Percentiles rank a stretch among this genome's conserved stretches.
Conservation (phyloP, 192 early-diverging fungal species). For the Gryganskiella cystojenkinii region DNA sequence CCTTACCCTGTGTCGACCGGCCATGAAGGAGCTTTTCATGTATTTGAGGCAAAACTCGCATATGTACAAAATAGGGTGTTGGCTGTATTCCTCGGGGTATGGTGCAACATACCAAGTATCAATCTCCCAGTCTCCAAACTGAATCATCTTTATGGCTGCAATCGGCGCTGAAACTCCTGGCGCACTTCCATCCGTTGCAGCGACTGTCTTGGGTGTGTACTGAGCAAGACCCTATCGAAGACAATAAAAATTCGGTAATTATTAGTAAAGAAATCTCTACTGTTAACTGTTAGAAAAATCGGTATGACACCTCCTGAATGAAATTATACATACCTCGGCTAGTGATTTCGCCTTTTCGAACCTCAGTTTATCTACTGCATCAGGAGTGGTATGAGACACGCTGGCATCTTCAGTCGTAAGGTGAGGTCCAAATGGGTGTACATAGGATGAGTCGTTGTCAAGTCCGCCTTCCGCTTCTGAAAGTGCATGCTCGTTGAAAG, state of each 20-base stretch:
- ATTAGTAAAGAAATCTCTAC: background rate
- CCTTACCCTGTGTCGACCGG: conserved; percentile 78
- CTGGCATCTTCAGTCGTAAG: conserved; percentile 64
- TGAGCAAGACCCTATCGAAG: conserved; percentile 12
- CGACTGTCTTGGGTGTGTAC: background rate
- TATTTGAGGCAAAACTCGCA: conserved; percentile 99
- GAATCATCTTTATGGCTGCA: conserved; percentile 77
- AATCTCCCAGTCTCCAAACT: conserved; percentile 85
- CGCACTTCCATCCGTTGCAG: conserved; percentile 14
- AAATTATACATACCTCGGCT: conserved; percentile 42
- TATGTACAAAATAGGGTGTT: conserved; percentile 79
- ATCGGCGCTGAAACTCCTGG: conserved; percentile 26
- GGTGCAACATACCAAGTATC: conserved; percentile 96
- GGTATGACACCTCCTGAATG: background rate
- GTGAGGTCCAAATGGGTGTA: conserved; percentile 61
- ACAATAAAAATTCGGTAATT: background rate
- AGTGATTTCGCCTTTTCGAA: conserved; percentile 64
- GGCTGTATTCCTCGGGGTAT: conserved; percentile 97
- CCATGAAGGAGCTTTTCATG: conserved; percentile 91
- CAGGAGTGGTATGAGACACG: conserved; percentile 62
- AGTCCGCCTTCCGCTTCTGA: conserved; percentile 13
- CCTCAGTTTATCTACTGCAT: conserved; percentile 56
- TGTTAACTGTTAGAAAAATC: background rate
- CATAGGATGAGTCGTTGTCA: conserved; percentile 18
- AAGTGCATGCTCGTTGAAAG: background rate